Base-by-base conservation (phyloP, 2,329 filamentous ascomycete species). In the Bipolaris zeicola region DNA sequence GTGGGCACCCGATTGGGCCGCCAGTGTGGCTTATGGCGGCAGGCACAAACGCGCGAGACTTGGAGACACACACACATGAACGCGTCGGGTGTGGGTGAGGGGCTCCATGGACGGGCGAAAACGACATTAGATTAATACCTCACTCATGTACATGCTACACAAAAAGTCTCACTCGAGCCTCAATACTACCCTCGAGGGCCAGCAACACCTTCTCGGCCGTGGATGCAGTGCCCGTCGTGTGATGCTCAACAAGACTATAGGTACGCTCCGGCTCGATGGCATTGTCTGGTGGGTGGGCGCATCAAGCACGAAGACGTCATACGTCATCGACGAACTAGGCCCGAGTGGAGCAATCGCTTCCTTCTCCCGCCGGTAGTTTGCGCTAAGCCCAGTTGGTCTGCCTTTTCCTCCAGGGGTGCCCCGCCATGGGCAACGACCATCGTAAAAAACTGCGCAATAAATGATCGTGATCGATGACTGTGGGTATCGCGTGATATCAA, bases 161-260 rank as follows among this genome's bases (percentile, higher is more conserved):
- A 24, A 13, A 37, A 37, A 3, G 20, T 14, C 14, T 14, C 20
- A 14, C 13, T 24, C 33, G 16, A 33, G 28, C n/a, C 31, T 44
- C 31, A 14, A 7, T 13, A 34, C 11, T 7, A 8, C 20, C 18
- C 18, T 5, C 16, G 6, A 20, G 14, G 38, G 43, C 6, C 14
- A 26, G 28, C 10, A 31, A 31, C 26, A 6, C n/a, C 38, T 53
- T 70, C 61, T 57, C 69, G 70, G 69, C 69, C 69, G 69, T 71
- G 66, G 63, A 71, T 24, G 60, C 54, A 22, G 48, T 43, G 36
- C 48, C 42, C 7, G 44, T 55, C 22, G 20, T 53, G 39, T 43
- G 46, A 31, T 45, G 22, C 57, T 39, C 53, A 61, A 52, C 47
- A 57, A 37, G 10, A 31, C 28, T 31, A 3, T 20, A 13, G 6